Evolutionary conservation across 2,329 filamentous ascomycete genomes (phyloP), one percentile per base, ranked within the genome.

Genomic region (Fusarium annulatum): DNA sequence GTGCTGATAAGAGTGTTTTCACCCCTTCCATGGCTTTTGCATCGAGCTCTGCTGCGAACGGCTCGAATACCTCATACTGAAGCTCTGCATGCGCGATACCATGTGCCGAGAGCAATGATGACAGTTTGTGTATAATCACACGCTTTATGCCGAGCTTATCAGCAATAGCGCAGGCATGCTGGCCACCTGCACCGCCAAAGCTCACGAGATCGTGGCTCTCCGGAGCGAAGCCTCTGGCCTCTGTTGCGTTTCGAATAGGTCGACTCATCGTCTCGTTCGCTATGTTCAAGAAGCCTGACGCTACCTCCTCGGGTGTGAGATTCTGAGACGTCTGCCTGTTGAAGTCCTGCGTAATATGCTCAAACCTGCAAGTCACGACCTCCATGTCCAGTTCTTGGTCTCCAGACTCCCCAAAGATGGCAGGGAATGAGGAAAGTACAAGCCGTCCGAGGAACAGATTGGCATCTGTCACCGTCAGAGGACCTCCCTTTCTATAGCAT

Each of bases 251-350:
- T 51, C 93, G 87, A 68, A 95, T 95, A 0, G 93, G 93, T 36
- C 93, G 85, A 7, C 90, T 91, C 92, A 94, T 94, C 0, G 91
- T 90, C 81, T 93, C 92, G 72, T 94, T 94, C 5, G 92, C 92
- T 48, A 94, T 91, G 68, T 92, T 90, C 77, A 94, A 87, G 76
- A 94, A 94, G 0, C 93, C 93, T 69, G 91, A 90, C 0, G 93
- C 92, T 42, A 83, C 78, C n/a, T 83, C 81, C 38, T 83, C 80
- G 0, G 79, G 65, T 0, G 78, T 79, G 30, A 82, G 73, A 67
- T 68, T 76, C 28, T 81, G 80, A 1, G 74, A 71, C 1, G 81
- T 78, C 60, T 84, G 80, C 3, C 52, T 51, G 60, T 86, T 87
- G 71, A 86, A 82, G 7, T 79, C 77, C 2, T 72, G 76, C 0